Evolutionary conservation across 805 yeast species (phyloP).

Genomic region (Priceomyces carsonii): DNA sequence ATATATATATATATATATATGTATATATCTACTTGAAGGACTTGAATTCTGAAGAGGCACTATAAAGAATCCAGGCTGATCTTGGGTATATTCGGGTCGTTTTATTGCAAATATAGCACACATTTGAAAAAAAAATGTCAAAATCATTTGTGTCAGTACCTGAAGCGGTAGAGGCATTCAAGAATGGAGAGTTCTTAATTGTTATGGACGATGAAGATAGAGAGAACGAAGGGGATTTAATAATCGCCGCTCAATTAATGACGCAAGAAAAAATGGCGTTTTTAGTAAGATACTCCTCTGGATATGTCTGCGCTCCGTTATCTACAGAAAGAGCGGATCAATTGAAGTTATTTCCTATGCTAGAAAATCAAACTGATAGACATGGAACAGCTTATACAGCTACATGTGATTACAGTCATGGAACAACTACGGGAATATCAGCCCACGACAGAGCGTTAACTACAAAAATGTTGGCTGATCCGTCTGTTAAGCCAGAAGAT

Average conservation of each 20-base stretch:
- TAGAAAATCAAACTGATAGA: slow-evolving; percentile 64
- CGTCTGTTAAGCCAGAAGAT: slow-evolving; percentile 55
- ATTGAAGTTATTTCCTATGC: slow-evolving; percentile 79
- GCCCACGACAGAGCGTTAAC: slow-evolving; percentile 93
- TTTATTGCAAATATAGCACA: no score
- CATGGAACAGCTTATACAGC: slow-evolving; percentile 97
- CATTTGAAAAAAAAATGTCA: no score
- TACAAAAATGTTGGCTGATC: slow-evolving; percentile 66
- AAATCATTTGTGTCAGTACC: slow-evolving; percentile 52
- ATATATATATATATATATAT: no score
- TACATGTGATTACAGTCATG: slow-evolving; percentile 81
- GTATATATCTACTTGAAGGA: no score
- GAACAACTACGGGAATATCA: slow-evolving; percentile 95
- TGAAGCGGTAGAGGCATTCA: slow-evolving; percentile 72
- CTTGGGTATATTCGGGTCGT: no score
- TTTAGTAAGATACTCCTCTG: slow-evolving; percentile 81
- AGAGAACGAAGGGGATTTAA: slow-evolving; percentile 97
- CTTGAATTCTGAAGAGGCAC: no score
- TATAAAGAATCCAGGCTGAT: no score
- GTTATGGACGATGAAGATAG: slow-evolving; percentile 98
- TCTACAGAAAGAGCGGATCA: slow-evolving; percentile 75
- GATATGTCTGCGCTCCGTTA: slow-evolving; percentile 92
- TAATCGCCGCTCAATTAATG: slow-evolving; percentile 82
- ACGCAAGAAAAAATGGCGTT: slow-evolving; percentile 93
- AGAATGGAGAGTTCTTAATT: slow-evolving; percentile 78